Evolutionary conservation across 2,329 filamentous ascomycete genomes (phyloP), one percentile per base, ranked within the genome.

Genomic region (Beauveria sp.): DNA sequence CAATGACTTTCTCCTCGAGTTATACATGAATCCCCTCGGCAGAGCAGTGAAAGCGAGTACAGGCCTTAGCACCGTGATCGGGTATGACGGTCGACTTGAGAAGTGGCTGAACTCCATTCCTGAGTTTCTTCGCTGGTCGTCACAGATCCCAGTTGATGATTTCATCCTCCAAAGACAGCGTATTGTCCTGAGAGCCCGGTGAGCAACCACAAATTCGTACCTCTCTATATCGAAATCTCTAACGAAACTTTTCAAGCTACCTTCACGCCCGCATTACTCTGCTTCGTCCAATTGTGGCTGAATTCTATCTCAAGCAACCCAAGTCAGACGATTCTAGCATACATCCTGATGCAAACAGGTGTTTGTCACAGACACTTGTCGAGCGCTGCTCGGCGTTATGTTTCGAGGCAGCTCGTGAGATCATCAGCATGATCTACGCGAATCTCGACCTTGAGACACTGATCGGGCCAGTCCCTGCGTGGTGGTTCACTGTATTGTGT

Each of bases 401-500:
- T 34, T 61, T 61, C 40, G 49, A 61, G 22, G 34, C 42, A 10
- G 50, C 59, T 22, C 40, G 45, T 24, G 49, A 61, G 42, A 61
- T 61, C 4, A 55, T 61, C 22, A 48, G 43, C 7, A 38, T 61
- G 10, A 28, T 61, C 18, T 54, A 61, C 28, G 14, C 50, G 1
- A 46, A 42, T 40, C 50, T 61, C 20, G 20, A 61, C 38, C 40
- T 38, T 26, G 49, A 61, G 20, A 61, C 59, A 26, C 22, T 61
- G 9, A 46, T 48, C 22, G 59, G 59, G n/a, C 59, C 59, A 14
- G 49, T 61, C 16, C 59, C 59, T 26, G 49, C 59, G 9, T 61
- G 59, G 59, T 61, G 59, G 59, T 61, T 61, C 31, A 28, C 22
- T 12, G 59, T 61, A 28, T 43, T 61, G 40, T 61, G 59, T 61